Evolutionary conservation across 2,329 filamentous ascomycete species (phyloP).

Genomic region (Fusarium sp.): DNA sequence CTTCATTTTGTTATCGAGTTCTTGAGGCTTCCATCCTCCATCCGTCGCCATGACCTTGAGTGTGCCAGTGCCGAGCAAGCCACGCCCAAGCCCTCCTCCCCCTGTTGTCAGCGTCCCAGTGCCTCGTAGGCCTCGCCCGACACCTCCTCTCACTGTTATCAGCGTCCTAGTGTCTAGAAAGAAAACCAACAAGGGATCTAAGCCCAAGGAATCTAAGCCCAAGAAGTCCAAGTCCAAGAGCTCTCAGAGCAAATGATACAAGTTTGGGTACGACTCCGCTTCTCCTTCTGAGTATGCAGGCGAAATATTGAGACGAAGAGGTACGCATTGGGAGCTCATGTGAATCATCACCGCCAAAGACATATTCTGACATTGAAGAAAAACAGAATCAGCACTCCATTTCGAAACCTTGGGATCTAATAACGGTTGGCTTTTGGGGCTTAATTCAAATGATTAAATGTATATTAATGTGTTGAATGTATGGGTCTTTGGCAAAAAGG

Average conservation of each 20-base stretch:
- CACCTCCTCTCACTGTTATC: neutral
- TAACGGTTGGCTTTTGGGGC: neutral
- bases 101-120: no score
- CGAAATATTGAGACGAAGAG: neutral
- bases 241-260: neutral
- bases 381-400: neutral
- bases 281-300: neutral
- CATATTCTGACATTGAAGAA: neutral
- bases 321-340: neutral
- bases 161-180: neutral
- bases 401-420: neutral
- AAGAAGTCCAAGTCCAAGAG: no score
- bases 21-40: neutral
- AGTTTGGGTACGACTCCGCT: neutral
- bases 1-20: neutral
- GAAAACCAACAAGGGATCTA: no score
- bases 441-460: neutral
- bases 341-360: neutral
- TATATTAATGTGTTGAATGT: no score
- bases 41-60: neutral
- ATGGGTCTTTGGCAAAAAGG: neutral
- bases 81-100: neutral
- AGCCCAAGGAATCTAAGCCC: no score
- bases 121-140: no score
- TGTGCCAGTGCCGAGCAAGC: neutral